These are phyloP conservation scores for Sporothrix brasiliensis DNA, from an alignment of 2,329 filamentous ascomycete genomes.

Conservation along the genomic window DNA sequence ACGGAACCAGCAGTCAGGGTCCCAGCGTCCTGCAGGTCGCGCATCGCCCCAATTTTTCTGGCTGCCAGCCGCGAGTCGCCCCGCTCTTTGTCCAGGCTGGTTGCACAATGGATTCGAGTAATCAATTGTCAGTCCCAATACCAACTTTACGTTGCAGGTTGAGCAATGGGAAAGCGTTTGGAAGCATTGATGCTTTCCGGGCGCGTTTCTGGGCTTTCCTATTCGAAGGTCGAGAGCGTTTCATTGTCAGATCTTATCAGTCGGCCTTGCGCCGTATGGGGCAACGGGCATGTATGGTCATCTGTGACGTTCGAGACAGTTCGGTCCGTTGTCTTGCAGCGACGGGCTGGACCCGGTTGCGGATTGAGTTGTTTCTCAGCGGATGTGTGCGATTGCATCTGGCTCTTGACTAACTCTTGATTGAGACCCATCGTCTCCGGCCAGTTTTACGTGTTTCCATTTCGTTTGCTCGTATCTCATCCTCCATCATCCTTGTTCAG, in stretches of 20 bases:
- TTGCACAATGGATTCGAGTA: conserved; percentile 31
- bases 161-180: conserved; percentile 7
- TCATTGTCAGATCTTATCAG: not conserved
- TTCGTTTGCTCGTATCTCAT: not conserved
- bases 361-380: not conserved
- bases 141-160: conserved; percentile 20
- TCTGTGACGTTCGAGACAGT: not conserved
- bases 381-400: not conserved
- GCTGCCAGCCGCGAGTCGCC: not conserved
- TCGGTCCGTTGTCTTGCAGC: not conserved
- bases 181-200: not conserved
- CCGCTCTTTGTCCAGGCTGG: conserved; percentile 10
- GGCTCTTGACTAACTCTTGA: not conserved
- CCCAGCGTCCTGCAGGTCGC: conserved; percentile 11
- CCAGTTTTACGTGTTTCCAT: conserved; percentile 9
- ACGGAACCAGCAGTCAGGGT: not conserved
- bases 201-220: not conserved
- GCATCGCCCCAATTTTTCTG: not conserved
- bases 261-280: conserved; percentile 12
- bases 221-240: not conserved
- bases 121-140: conserved; percentile 24
- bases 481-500: not conserved
- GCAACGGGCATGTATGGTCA: not conserved
- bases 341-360: too few relatives aligned
- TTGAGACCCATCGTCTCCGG: not conserved